A percentile compares a stretch with the other conserved stretches of the same genome.
These are phyloP conservation scores for Candida coquimbonensis DNA, from an alignment of 805 yeast genomes.

Conservation along the genomic window DNA sequence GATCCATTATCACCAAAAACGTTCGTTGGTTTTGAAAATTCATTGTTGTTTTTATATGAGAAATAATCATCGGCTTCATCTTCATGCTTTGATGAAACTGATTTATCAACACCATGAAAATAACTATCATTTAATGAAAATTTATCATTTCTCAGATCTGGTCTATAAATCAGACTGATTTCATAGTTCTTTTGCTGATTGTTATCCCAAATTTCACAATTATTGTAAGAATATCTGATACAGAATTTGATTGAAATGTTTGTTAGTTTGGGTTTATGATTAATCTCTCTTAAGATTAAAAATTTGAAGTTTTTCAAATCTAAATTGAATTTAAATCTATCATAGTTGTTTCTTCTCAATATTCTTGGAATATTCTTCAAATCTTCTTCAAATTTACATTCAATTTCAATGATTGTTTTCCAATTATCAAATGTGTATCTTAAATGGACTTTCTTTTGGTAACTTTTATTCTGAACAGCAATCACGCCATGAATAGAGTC, in stretches of 20 bases:
- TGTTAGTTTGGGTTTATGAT: neutral
- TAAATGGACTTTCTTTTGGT: constrained; percentile 57
- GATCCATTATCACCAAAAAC: neutral
- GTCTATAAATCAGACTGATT: constrained; percentile 22
- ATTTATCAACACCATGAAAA: neutral
- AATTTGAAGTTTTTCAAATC: constrained; percentile 32
- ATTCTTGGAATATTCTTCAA: constrained; percentile 31
- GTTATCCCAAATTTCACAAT: constrained; percentile 73
- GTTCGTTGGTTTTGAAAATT: neutral
- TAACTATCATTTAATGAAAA: constrained; percentile 14
- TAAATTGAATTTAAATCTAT: constrained; percentile 64
- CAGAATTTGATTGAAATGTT: constrained; percentile 37
- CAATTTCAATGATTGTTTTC: constrained; percentile 66
- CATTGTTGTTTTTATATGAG: constrained; percentile 2
- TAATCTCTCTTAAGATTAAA: constrained; percentile 6
- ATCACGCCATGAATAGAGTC: constrained; percentile 61
- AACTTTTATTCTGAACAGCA: constrained; percentile 71
- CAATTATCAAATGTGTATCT: constrained; percentile 76
- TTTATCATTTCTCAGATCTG: constrained; percentile 6
- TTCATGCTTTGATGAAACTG: neutral
- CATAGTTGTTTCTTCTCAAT: constrained; percentile 47
- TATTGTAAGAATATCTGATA: constrained; percentile 27
- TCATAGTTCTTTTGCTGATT: constrained; percentile 54
- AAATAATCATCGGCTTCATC: neutral
- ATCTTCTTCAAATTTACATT: constrained; percentile 54